Base-by-base conservation (phyloP, 352 stramenopile species). In the Phytophthora pisi region DNA sequence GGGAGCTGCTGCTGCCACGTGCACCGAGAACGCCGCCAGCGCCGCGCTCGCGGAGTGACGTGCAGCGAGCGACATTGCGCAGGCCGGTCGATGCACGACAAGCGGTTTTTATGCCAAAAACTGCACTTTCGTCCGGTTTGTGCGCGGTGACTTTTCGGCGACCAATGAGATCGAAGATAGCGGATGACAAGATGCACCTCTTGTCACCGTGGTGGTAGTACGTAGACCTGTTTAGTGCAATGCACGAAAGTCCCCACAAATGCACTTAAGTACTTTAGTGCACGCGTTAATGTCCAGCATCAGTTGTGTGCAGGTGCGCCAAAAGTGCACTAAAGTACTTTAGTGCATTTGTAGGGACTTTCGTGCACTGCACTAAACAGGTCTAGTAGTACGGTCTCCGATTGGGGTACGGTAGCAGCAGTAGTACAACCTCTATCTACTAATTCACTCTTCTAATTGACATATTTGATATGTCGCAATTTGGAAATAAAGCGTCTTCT, bases 1-100 rank as follows among this genome's bases (percentile, higher is more conserved):
- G 4, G n/a, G 46, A 57, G 68, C 58, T 61, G 52, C 23, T 9
- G 45, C 7, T 70, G 66, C 66, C 70, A 77, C 69, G 69, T 74
- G 56, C 65, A 73, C 7, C 65, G 50, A 75, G 63, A 66, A 26
- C 60, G 53, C 20, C 47, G 30, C 43, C 31, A 38, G 31, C 31
- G 31, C 7, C 31, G 31, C 31, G 38, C 38, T 31, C 53, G 68
- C 46, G 24, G 61, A 61, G 31, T 73, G 58, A 72, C 68, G 38
- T 68, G 43, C 64, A 65, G 18, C 47, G 42, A 45, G 20, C 42
- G 43, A 57, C 64, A 34, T 50, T 61, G 47, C 28, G 52, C 4
- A 34, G 18, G 28, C 61, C 51, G 24, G 46, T n/a, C 53, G 16
- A 10, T 70, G 61, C 45, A 16, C 42, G 9, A 9, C n/a, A 15